Percentiles rank a stretch among this genome's conserved stretches.
These are phyloP conservation scores for Cercophora newfieldiana DNA, from an alignment of 495 filamentous ascomycete genomes.

Conservation along the genomic window DNA sequence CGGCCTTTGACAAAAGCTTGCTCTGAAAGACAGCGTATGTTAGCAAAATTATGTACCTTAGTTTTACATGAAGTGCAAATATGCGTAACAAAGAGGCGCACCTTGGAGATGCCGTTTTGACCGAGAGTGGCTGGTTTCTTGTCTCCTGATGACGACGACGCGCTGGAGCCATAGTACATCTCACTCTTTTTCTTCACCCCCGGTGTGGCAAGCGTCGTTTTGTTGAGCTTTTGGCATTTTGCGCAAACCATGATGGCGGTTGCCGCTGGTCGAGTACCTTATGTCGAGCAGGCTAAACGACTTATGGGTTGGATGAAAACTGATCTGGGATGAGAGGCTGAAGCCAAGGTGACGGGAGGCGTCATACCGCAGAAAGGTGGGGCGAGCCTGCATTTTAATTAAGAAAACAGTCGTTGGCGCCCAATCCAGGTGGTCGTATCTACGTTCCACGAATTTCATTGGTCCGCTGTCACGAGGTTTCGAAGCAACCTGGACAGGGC, in stretches of 20 bases:
- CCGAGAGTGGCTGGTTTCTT: slow-evolving; percentile 56
- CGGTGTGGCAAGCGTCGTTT: slow-evolving; percentile 67
- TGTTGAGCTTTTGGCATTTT: slow-evolving; percentile 64
- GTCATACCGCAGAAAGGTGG: not conserved
- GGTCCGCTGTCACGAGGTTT: not conserved
- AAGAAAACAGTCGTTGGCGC: not conserved
- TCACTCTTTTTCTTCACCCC: slow-evolving; percentile 70
- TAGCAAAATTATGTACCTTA: too few species aligned
- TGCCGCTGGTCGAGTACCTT: not conserved
- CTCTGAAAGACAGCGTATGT: slow-evolving; percentile 51
- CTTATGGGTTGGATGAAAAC: slow-evolving; percentile 5
- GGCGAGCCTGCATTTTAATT: not conserved
- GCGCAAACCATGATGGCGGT: slow-evolving; percentile 61
- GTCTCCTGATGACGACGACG: slow-evolving; percentile 35
- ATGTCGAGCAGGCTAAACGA: too few species aligned
- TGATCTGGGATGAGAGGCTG: not conserved
- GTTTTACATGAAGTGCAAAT: too few species aligned
- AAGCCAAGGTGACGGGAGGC: not conserved
- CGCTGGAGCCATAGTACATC: slow-evolving; percentile 68
- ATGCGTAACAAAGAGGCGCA: slow-evolving; percentile 22
- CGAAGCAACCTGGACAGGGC: slow-evolving; percentile 2
- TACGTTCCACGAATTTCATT: not conserved
- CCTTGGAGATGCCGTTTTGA: slow-evolving; percentile 56
- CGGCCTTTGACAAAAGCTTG: slow-evolving; percentile 66
- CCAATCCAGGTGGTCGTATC: not conserved